Base-by-base conservation (phyloP, 2,329 filamentous ascomycete genomes). In the Ploettnerulaceae sp. region DNA sequence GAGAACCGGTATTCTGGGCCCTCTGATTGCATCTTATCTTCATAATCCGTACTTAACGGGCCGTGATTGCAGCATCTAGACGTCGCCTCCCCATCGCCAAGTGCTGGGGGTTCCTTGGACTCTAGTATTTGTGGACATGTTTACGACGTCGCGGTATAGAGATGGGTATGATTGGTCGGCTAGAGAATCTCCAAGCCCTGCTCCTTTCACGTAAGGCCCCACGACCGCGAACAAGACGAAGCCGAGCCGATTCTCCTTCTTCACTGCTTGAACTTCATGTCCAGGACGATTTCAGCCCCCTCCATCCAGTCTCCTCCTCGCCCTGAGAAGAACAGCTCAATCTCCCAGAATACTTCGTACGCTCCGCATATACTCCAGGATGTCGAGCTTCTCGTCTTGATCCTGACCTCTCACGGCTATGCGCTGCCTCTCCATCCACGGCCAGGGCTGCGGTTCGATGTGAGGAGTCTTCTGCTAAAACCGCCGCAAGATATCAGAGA, bases 401-500 rank as follows among this genome's bases (percentile, higher is more conserved):
- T 46, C 12, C 39, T 57, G 9, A 51, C 49, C 14, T 55, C 53
- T 4, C 52, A 54, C 31, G 43, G 42, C n/a, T 47, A 55, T 24
- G 40, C 52, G 8, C 52, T 47, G 5, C 52, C 48, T 9, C 51
- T 57, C 7, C 34, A 46, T 21, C 55, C 55, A 4, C 14, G 29
- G 7, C 48, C 55, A 2, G 32, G 46, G 2, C 29, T 55, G 5
- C 44, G 37, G n/a, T 53, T 52, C 35, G 50, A 55, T 38, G 32
- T 57, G 14, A 37, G 55, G n/a, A 47, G 38, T 12, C 39, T 55
- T 11, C 38, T 49, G 12, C n/a, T n/a, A n/a, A 57, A 55, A 29
- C 52, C 53, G 5, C 53, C 55, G 7, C 55, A 55, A 26, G 32
- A 52, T 43, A 48, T 57, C 33, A 40, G 53, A n/a, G 55, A 55